Evolutionary conservation across 768 basidiomycete genomes (phyloP), one percentile per base, ranked within the genome.

Genomic region (Dentipellis sp.): DNA sequence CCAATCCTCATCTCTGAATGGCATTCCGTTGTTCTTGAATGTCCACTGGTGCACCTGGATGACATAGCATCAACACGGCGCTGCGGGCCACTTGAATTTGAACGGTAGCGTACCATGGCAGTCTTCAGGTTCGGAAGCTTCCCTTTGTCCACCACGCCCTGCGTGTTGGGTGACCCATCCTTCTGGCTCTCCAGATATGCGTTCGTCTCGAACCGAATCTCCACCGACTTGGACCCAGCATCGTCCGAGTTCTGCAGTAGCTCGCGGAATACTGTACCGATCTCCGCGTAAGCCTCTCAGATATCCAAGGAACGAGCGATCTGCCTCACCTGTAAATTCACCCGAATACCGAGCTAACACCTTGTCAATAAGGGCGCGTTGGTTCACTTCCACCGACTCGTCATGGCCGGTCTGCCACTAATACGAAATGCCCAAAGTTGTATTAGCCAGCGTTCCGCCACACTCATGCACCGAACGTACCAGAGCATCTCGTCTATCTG

Each of bases 161-260:
- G 46, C 10, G 54, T 10, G 49, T 38, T 46, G 14, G 35, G 48
- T 23, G 51, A 17, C 56, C 58, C 22, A 37, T 21, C 53, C 59
- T 66, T 66, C 61, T 66, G 70, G 40, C 61, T 65, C 34, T 74
- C 71, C 45, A 80, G 50, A 62, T 70, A 80, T 17, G 61, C 64
- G 63, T 80, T 72, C 3, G 89, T 91, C 65, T 90, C 81, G 58
- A 94, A 93, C 51, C 75, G 80, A 46, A 94, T 88, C 69, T 94
- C 86, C 2, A 85, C 91, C 12, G 77, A 72, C 53, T 75, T 81
- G 2, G 90, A 82, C 47, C 79, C 84, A 2, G 89, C 93, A 70
- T 97, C 94, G 66, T 97, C 94, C 29, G 94, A 94, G 67, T 99
- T 97, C 74, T 98, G 95, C 0, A 97, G 73, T 5, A 99, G 79